A percentile compares a stretch with the other conserved stretches of the same genome.
These are phyloP conservation scores for Pyrenula aspistea DNA, from an alignment of 495 filamentous ascomycete species.

Conservation along the genomic window DNA sequence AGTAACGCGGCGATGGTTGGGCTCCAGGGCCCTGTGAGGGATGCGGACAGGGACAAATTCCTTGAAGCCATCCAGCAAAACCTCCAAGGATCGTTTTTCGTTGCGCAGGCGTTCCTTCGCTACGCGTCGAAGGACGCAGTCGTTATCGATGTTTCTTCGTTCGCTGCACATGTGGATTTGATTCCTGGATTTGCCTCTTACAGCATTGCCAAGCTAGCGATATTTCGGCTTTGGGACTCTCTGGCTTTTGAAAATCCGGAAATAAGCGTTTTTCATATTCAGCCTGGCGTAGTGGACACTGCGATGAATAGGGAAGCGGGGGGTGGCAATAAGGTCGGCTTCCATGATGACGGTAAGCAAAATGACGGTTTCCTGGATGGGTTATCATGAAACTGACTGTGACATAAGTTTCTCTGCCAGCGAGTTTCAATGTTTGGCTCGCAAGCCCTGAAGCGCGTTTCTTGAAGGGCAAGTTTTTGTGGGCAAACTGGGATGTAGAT, in stretches of 20 bases:
- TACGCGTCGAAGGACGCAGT: constrained; percentile 3
- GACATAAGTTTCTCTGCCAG: constrained; percentile 9
- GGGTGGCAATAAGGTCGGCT: constrained; percentile 18
- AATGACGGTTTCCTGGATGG: constrained; percentile 1
- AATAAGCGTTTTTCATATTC: constrained; percentile 24
- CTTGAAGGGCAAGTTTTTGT: constrained; percentile 29
- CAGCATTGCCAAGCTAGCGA: constrained; percentile 22
- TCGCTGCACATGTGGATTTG: not conserved
- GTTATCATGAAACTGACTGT: not conserved
- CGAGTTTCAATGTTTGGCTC: constrained; percentile 24
- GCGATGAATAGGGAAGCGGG: constrained; percentile 23
- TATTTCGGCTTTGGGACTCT: constrained; percentile 23
- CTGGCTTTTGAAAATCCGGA: constrained; percentile 27
- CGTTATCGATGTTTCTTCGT: not conserved
- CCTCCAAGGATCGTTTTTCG: constrained; percentile 20
- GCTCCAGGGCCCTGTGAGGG: constrained; percentile 8
- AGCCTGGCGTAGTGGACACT: constrained; percentile 26
- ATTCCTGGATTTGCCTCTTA: constrained; percentile 20
- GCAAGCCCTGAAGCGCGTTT: constrained; percentile 27
- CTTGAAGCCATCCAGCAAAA: constrained; percentile 20
- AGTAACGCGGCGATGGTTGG: constrained; percentile 16
- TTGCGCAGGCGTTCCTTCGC: constrained; percentile 18
- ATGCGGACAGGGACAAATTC: constrained; percentile 13
- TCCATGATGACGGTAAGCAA: constrained; percentile 25
- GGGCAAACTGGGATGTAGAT: constrained; percentile 36